Evolutionary conservation across 169 alveolate species (phyloP).

Genomic region (Neospora caninum): DNA sequence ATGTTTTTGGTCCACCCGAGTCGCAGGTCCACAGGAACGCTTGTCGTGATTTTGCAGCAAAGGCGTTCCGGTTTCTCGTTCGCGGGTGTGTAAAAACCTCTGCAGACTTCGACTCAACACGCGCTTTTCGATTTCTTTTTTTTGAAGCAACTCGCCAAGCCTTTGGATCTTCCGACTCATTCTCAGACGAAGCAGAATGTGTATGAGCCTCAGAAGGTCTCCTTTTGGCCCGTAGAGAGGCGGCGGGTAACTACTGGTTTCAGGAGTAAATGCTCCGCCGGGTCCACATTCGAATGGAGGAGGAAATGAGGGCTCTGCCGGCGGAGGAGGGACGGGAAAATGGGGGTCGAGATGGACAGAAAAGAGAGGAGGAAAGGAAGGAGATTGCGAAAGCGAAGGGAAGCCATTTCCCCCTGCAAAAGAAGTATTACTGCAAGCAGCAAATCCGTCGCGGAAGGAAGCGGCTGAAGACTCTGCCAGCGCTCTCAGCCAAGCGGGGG

Average conservation of each 20-base stretch:
- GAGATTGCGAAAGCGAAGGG: neutral
- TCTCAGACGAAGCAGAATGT: neutral
- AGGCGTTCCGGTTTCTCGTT: too few relatives aligned
- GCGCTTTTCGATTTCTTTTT: neutral
- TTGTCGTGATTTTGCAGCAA: too few relatives aligned
- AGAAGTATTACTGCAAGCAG: neutral
- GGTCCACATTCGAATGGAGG: constrained; percentile 1
- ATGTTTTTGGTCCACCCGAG: neutral
- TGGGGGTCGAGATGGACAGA: neutral
- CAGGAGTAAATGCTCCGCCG: neutral
- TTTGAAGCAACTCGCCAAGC: neutral
- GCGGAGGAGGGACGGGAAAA: constrained; percentile 9
- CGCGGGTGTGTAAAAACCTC: too few relatives aligned
- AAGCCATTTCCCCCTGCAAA: neutral
- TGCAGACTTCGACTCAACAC: too few relatives aligned
- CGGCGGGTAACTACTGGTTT: neutral
- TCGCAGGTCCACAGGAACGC: neutral
- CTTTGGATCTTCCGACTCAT: constrained; percentile 9
- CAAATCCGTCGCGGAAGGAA: neutral
- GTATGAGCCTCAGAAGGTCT: neutral
- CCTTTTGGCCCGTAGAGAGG: neutral
- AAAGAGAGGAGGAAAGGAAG: constrained; percentile 7
- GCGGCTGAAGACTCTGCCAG: neutral
- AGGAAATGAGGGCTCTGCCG: constrained; percentile 16
- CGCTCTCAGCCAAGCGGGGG: neutral